Evolutionary conservation across 352 stramenopile genomes (phyloP), one percentile per base, ranked within the genome.

Genomic region (Phytophthora agathidicida): DNA sequence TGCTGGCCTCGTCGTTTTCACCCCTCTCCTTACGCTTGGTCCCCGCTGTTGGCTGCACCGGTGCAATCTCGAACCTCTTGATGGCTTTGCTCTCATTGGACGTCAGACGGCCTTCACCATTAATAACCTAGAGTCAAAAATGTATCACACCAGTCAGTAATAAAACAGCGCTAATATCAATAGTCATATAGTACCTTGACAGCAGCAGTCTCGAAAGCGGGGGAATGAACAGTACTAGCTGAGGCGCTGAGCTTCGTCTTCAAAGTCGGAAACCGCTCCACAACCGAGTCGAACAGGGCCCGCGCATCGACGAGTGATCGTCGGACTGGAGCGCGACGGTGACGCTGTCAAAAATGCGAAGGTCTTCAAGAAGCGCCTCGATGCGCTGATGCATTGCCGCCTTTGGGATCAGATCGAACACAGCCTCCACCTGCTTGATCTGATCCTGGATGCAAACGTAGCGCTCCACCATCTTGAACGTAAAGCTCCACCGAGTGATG

Each of bases 371-470:
- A 7, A 61, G 52, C 9, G 41, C 42, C n/a, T 39, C 52, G 9
- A 53, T 42, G 6, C 24, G 52, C 2, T 23, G 52, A 20, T 63
- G 35, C 27, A 27, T 30, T 1, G 20, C 43, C 35, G 30, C 19
- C 27, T 45, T 54, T 7, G 43, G 36, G 24, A 56, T 46, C 17
- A 42, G 28, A 35, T 56, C 22, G 23, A 49, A 37, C 17, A 50
- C 36, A 35, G 54, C 36, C 1, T 49, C 27, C 17, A 50, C 36
- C 11, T 38, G 9, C 43, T 63, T 56, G 7, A 20, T 19, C 5
- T n/a, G 20, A 28, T 63, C 54, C 2, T 33, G 53, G 22, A 54
- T 54, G 13, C 16, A 11, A 16, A 60, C 26, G 20, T 60, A 60
- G 8, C 47, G 49, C 20, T 36, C 35, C 0, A 58, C 5, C 27